These are phyloP conservation scores for Cetradonia linearis DNA, from an alignment of 495 filamentous ascomycete genomes.

Conservation along the genomic window DNA sequence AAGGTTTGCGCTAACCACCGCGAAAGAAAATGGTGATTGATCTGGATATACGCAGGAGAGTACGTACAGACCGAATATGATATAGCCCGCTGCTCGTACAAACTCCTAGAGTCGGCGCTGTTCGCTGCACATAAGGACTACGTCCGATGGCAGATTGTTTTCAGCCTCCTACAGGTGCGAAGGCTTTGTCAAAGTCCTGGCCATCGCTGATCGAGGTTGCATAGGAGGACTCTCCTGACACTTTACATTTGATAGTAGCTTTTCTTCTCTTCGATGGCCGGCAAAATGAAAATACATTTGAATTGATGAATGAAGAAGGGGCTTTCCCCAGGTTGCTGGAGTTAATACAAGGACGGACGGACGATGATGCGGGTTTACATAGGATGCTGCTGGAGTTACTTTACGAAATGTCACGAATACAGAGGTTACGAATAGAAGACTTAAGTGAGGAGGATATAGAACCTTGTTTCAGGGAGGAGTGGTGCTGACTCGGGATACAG, in stretches of 20 bases:
- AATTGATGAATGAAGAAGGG: constrained; percentile 77
- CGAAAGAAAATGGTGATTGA: constrained; percentile 13
- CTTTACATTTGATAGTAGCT: constrained; percentile 70
- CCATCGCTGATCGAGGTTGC: constrained; percentile 14
- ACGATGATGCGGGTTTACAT: constrained; percentile 62
- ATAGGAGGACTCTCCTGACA: constrained; percentile 67
- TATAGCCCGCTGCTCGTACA: constrained; percentile 72
- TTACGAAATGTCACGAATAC: constrained; percentile 95
- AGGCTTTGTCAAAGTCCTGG: not conserved
- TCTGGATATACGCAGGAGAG: constrained; percentile 44
- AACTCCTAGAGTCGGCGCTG: constrained; percentile 63
- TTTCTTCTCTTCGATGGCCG: constrained; percentile 88
- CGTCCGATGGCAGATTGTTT: constrained; percentile 85
- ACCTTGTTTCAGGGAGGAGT: not conserved
- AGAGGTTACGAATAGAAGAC: constrained; percentile 67
- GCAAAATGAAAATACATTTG: constrained; percentile 65
- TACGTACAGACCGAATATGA: constrained; percentile 80
- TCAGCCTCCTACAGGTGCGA: constrained; percentile 72
- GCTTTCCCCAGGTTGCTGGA: constrained; percentile 76
- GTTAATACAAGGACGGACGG: constrained; percentile 55
- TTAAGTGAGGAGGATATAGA: constrained; percentile 43
- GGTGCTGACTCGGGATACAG: constrained; percentile 28
- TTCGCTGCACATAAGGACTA: constrained; percentile 71
- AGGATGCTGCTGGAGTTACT: constrained; percentile 75
- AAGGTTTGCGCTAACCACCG: constrained; percentile 38